Conservation (phyloP, 176 grass and related monocot genomes). For the Ensete glaucum region DNA sequence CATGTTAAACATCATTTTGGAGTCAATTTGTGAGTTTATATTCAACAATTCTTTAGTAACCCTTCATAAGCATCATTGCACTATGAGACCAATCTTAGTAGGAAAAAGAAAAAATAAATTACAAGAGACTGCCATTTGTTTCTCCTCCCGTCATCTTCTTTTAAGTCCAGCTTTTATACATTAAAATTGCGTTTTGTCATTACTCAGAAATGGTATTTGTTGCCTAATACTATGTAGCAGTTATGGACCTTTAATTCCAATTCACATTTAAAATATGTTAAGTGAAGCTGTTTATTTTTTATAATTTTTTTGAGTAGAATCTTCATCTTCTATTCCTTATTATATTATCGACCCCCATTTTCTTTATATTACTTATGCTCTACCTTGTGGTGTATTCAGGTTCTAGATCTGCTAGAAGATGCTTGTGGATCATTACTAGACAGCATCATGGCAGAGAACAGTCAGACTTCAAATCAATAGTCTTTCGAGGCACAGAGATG, state of each 20-base stretch:
- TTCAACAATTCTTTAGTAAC: neutral
- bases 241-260: neutral
- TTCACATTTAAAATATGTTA: neutral
- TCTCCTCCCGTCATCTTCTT: too few species aligned
- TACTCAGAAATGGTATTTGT: too few species aligned
- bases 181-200: too few species aligned
- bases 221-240: too few species aligned
- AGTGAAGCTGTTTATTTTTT: too few species aligned
- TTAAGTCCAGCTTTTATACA: too few species aligned
- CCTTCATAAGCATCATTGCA: neutral
- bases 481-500: neutral
- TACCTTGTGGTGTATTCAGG: conserved; percentile 27
- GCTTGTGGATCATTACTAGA: conserved; percentile 74
- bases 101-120: neutral
- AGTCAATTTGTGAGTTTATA: too few species aligned
- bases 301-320: too few species aligned
- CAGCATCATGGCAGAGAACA: conserved; percentile 41
- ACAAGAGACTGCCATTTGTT: too few species aligned
- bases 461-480: conserved; percentile 27
- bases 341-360: too few species aligned
- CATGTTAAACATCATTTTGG: neutral
- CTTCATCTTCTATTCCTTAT: too few species aligned
- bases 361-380: neutral
- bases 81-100: neutral
- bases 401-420: conserved; percentile 84